Evolutionary conservation across 2,329 filamentous ascomycete genomes (phyloP).

Genomic region (Trichoderma lentiforme): DNA sequence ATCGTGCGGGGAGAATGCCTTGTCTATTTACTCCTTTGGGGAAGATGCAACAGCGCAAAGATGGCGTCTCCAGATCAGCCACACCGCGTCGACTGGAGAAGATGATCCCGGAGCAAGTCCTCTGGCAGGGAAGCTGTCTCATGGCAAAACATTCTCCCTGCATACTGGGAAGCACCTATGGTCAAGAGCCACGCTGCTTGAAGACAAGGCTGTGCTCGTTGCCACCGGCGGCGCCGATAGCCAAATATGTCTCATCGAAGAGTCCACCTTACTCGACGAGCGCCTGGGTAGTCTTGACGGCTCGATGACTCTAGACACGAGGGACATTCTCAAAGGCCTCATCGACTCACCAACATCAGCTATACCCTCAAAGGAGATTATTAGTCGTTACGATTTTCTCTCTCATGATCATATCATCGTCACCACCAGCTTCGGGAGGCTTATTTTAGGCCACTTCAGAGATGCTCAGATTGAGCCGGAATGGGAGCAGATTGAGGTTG

Average conservation of each 20-base stretch:
- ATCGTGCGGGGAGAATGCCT: slow-evolving; percentile 21
- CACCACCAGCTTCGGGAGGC: slow-evolving; percentile 57
- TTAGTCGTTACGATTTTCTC: slow-evolving; percentile 64
- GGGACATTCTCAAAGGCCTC: slow-evolving; percentile 30
- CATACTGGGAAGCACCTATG: slow-evolving; percentile 91
- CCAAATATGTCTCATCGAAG: slow-evolving; percentile 51
- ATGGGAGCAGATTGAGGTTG: slow-evolving; percentile 44
- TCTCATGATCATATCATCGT: slow-evolving; percentile 51
- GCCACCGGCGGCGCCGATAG: slow-evolving; percentile 87
- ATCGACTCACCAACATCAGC: background rate
- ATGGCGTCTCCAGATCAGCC: slow-evolving; percentile 58
- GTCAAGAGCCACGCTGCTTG: slow-evolving; percentile 55
- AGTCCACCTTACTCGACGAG: slow-evolving; percentile 6
- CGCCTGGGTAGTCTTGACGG: background rate
- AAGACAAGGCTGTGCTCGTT: slow-evolving; percentile 40
- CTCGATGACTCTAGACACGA: slow-evolving; percentile 30
- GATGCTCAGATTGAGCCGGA: slow-evolving; percentile 18
- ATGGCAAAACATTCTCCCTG: slow-evolving; percentile 55
- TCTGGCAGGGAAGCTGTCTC: slow-evolving; percentile 39
- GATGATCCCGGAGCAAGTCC: background rate
- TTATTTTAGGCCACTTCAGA: slow-evolving; percentile 47
- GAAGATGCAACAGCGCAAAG: slow-evolving; percentile 76
- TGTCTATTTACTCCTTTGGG: slow-evolving; percentile 68
- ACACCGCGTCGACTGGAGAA: background rate
- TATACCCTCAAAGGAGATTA: slow-evolving; percentile 34